These are phyloP conservation scores for Aspergillus sergii DNA, from an alignment of 2,329 filamentous ascomycete genomes.

Conservation along the genomic window DNA sequence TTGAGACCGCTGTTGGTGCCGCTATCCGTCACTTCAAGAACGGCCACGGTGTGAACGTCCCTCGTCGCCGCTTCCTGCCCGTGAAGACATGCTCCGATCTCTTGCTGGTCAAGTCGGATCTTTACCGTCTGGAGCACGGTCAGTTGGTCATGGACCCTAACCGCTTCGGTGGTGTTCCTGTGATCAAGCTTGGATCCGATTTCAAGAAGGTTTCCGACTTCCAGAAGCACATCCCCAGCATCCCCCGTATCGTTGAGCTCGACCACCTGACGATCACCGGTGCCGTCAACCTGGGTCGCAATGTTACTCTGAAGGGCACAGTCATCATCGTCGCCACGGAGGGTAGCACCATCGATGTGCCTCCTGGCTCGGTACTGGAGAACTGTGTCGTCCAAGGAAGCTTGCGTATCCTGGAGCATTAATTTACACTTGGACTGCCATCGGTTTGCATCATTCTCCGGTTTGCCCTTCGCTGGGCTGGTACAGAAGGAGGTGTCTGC, in stretches of 20 bases:
- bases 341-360: slow-evolving; percentile 96
- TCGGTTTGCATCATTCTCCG: slow-evolving; percentile 8
- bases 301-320: slow-evolving; percentile 92
- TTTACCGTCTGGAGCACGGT: slow-evolving; percentile 98
- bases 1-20: slow-evolving; percentile 97
- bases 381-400: slow-evolving; percentile 99
- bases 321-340: slow-evolving; percentile 99
- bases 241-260: slow-evolving; percentile 54
- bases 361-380: slow-evolving; percentile 93
- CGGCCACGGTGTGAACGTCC: slow-evolving; percentile 98
- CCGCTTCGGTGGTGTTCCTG: slow-evolving; percentile 92
- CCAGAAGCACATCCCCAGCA: slow-evolving; percentile 55
- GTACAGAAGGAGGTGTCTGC: slow-evolving; percentile 10
- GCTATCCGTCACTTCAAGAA: slow-evolving; percentile 99
- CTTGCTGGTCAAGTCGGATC: slow-evolving; percentile 99
- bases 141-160: slow-evolving; percentile 96
- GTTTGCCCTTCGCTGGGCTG: slow-evolving; percentile 10
- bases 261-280: slow-evolving; percentile 94
- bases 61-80: slow-evolving; percentile 94
- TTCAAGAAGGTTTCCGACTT: slow-evolving; percentile 98
- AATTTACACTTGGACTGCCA: slow-evolving; percentile 27
- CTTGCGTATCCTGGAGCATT: slow-evolving; percentile 73
- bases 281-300: slow-evolving; percentile 92
- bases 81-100: slow-evolving; percentile 99
- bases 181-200: slow-evolving; percentile 98